Conservation (phyloP, 1,284 basidiomycete genomes). For the Boletus albobrunnescens region DNA sequence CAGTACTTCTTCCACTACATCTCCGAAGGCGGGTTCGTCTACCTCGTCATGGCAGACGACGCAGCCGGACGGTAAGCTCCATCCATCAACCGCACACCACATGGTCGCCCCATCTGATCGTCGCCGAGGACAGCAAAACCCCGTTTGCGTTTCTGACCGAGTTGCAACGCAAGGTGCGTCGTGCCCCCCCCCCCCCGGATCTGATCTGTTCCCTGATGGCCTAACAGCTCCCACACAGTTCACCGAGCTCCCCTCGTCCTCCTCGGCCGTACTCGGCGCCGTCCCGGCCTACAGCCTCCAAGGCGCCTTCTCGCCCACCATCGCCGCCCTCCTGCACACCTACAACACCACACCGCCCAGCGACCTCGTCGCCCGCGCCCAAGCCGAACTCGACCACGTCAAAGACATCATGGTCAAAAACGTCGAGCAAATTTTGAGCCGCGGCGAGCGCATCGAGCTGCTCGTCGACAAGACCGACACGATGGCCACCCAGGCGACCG, state of each 20-base stretch:
- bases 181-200: no score
- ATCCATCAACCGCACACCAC: no score
- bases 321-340: conserved; percentile 73
- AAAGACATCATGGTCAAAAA: conserved; percentile 99
- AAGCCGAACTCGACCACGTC: conserved; percentile 86
- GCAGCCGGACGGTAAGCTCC: conserved; percentile 71
- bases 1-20: conserved; percentile 96
- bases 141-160: conserved; percentile 92
- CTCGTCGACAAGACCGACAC: conserved; percentile 97
- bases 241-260: conserved; percentile 50
- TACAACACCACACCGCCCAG: conserved; percentile 87
- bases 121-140: conserved; percentile 79
- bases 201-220: no score
- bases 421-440: conserved; percentile 88
- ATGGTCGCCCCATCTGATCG: no score
- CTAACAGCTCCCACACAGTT: no score
- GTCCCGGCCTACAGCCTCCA: conserved; percentile 64
- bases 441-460: conserved; percentile 94
- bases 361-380: conserved; percentile 90
- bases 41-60: conserved; percentile 92
- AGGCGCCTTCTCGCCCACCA: conserved; percentile 61
- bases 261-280: conserved; percentile 33
- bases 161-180: conserved; percentile 67
- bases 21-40: conserved; percentile 81
- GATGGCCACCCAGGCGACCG: conserved; percentile 93